Base-by-base conservation (phyloP, 2,329 filamentous ascomycete species). In the Fusarium virguliforme region DNA sequence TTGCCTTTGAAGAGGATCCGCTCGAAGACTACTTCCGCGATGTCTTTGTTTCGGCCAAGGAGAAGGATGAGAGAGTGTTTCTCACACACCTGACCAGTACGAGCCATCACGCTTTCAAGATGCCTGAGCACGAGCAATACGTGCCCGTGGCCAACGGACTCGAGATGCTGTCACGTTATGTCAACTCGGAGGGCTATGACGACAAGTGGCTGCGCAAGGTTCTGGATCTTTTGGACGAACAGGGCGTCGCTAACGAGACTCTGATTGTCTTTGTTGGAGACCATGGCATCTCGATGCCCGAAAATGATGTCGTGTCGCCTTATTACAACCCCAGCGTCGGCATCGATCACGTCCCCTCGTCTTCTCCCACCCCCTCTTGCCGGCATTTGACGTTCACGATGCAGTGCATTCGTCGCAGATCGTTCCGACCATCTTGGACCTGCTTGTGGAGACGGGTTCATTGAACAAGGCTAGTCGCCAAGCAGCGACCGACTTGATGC, bases 31-130 rank as follows among this genome's bases (percentile, higher is more conserved):
- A 81, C 28, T 71, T 81, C 22, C 74, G 75, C 8, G 79, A 81
- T 43, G 71, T 73, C 10, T 80, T 81, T 57, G 61, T 65, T 3
- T 64, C 67, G 2, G 79, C 79, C 38, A 76, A 75, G 40, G 68
- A 77, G 28, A 77, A 78, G 9, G 68, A 80, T 12, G 76, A 80
- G 62, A 69, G 79, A 10, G 69, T 80, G 0, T 81, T 81, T 53
- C 64, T 80, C 7, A 75, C 78, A 3, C 79, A 81, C 34, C 56
- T 81, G 8, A 81, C 79, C 2, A 80, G 78, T 65, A 81, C 79
- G 5, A 77, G 75, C 1, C 79, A 81, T 55, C 79, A 81, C 26
- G 74, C 77, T 3, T 81, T 76, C 59, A 75, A 71, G 1, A 60
- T 80, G 59, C 79, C 79, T 0, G 65, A 65, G 3, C 62, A 74